Evolutionary conservation across 495 filamentous ascomycete genomes (phyloP), one percentile per base, ranked within the genome.

Genomic region (Talaromyces wortmannii): DNA sequence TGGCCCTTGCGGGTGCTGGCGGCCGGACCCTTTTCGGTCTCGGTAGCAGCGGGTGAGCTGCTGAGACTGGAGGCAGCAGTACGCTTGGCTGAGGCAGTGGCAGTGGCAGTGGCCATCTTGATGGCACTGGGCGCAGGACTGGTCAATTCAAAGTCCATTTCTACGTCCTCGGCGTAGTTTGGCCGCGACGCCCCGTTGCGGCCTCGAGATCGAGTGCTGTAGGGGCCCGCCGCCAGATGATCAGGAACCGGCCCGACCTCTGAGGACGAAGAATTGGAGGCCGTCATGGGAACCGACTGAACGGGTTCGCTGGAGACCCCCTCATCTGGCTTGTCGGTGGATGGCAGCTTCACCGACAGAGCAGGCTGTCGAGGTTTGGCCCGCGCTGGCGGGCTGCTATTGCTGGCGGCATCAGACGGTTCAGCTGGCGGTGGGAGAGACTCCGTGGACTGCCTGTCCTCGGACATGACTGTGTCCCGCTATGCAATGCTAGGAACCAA

Each of bases 111-210:
- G 23, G 62, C 62, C 32, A 78, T 77, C 67, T 79, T 83, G 53
- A 72, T 55, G 31, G 59, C 56, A n/a, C 16, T 43, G 18, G 55
- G 40, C n/a, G 55, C 46, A 60, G 67, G 61, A 40, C 65, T 74
- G 60, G 58, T 78, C 70, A 64, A 71, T 58, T 82, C 83, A 65
- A 88, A 79, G 58, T 97, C 95, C 59, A 90, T 73, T 62, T 97
- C 94, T 64, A 87, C 88, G 71, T 98, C 95, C 72, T 98, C 94
- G 31, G 94, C 95, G 70, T 98, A 98, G 68, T 98, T 98, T 48
- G 86, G 83, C 58, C 94, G 88, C 59, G 89, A 78, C 54, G 76
- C 78, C 57, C 88, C 90, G 43, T 85, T 87, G 57, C 92, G 84
- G 65, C 95, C 95, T 67, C 94, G 86, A 55, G 94, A 98, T 60